Base-by-base conservation (phyloP, 2,329 filamentous ascomycete genomes). In the Grosmannia serpens region DNA sequence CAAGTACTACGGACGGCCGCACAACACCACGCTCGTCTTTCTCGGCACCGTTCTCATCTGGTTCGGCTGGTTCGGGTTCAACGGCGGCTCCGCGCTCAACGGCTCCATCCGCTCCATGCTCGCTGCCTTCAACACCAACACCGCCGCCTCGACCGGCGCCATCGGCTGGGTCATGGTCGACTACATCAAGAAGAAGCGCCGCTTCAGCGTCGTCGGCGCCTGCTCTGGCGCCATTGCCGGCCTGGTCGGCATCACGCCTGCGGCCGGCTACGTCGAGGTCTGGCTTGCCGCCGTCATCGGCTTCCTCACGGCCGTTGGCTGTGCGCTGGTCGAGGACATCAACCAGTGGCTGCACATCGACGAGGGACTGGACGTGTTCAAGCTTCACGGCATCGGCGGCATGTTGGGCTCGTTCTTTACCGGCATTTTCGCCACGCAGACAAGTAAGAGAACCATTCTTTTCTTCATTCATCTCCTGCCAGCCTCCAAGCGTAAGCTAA, bases 11-110 rank as follows among this genome's bases (percentile, higher is more conserved):
- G 71, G 74, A 53, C 83, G 80, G 67, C 77, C 82, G 1, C 83
- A 86, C 66, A 86, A 85, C 67, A 79, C 82, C 0, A 78, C 81
- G 0, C 74, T 86, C 1, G 81, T 86, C 63, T 83, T 82, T 63
- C 74, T 86, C 2, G 83, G 83, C 2, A 86, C 83, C 1, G 73
- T 84, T 1, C 71, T 86, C 47, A 85, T 86, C 61, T 86, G 83
- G 82, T 84, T 85, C 60, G 82, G 79, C 1, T 80, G 78, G 77
- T 77, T 79, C 56, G 77, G 75, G 0, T 80, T 80, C 66, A 80
- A 80, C 60, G 77, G 79, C 60, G 75, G 69, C 22, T 75, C 69
- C 51, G 77, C 79, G 1, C 73, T 77, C 31, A 82, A 82, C 63
- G 69, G 79, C 1, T 75, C 74, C 6, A 65, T 83, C 10, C 73